Percentiles rank a stretch among this genome's conserved stretches.
Conservation (phyloP, 2,329 filamentous ascomycete species). For the Fusarium sp. region DNA sequence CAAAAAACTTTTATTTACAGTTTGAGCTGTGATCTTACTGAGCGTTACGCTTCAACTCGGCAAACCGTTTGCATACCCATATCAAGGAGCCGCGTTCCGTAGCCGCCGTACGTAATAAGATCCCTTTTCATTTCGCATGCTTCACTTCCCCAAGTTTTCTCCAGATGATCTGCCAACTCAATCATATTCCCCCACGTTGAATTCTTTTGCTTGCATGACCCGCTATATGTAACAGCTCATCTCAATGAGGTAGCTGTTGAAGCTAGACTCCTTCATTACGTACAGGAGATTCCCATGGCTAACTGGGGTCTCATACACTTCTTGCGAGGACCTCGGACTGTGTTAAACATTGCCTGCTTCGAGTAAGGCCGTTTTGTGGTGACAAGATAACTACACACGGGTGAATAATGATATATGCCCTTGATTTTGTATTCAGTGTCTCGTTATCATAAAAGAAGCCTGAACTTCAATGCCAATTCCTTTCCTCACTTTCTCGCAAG, state of each 20-base stretch:
- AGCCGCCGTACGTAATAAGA: background rate
- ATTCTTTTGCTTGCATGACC: background rate
- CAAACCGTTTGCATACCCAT: background rate
- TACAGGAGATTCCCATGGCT: background rate
- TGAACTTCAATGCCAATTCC: background rate
- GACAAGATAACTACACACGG: background rate
- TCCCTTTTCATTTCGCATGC: background rate
- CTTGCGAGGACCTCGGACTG: background rate
- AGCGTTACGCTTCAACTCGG: background rate
- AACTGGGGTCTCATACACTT: background rate
- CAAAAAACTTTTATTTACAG: too few relatives aligned
- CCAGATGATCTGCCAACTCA: conserved; percentile 18
- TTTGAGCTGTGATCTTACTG: too few relatives aligned
- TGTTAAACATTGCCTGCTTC: background rate
- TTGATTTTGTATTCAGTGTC: background rate
- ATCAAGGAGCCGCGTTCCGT: background rate
- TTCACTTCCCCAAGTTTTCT: conserved; percentile 26
- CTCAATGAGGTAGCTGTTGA: background rate
- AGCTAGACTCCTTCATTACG: background rate
- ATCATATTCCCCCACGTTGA: background rate
- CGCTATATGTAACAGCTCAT: background rate
- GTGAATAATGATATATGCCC: background rate
- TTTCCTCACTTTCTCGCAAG: background rate
- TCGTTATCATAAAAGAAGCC: background rate
- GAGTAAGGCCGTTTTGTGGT: background rate